Percentiles rank a stretch among this genome's conserved stretches.
phyloP scores from a whole-genome alignment of 1,139 yeast species.

The Pichia sp. region DNA sequence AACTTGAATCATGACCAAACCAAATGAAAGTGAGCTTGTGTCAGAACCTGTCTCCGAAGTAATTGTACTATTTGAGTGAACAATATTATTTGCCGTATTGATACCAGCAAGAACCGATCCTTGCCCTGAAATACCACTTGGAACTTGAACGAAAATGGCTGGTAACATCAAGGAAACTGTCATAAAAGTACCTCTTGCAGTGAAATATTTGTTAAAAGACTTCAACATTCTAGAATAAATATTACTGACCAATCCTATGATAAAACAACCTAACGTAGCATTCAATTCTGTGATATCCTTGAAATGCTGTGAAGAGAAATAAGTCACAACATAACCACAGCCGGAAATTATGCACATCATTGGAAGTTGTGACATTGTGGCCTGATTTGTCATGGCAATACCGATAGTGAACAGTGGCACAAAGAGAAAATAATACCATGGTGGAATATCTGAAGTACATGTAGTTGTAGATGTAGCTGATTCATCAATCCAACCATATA shows the following conservation, averaged over 20 bases:
- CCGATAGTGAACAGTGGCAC: constrained; percentile 73
- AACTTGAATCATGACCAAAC: constrained; percentile 86
- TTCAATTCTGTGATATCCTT: constrained; percentile 69
- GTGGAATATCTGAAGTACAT: constrained; percentile 45
- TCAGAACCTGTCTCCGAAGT: constrained; percentile 19
- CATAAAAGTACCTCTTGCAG: constrained; percentile 42
- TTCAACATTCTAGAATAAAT: constrained; percentile 79
- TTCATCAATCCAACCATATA: constrained; percentile 90
- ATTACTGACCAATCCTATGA: constrained; percentile 85
- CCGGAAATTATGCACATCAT: constrained; percentile 71
- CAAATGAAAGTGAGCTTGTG: constrained; percentile 44
- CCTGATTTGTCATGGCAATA: constrained; percentile 80
- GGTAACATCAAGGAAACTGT: constrained; percentile 96
- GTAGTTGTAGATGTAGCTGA: constrained; percentile 61
- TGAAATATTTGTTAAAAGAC: constrained; percentile 19
- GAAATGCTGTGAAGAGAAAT: constrained; percentile 73
- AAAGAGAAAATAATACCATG: constrained; percentile 67
- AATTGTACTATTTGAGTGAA: constrained; percentile 27
- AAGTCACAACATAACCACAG: constrained; percentile 77
- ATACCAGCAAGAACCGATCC: constrained; percentile 79
- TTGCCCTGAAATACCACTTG: constrained; percentile 89
- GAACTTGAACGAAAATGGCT: constrained; percentile 90
- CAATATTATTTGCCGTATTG: constrained; percentile 62
- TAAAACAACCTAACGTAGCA: constrained; percentile 83
- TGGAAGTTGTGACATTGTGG: constrained; percentile 69